Evolutionary conservation across 306 rosid genomes (phyloP).

Genomic region (Fagus sylvatica): DNA sequence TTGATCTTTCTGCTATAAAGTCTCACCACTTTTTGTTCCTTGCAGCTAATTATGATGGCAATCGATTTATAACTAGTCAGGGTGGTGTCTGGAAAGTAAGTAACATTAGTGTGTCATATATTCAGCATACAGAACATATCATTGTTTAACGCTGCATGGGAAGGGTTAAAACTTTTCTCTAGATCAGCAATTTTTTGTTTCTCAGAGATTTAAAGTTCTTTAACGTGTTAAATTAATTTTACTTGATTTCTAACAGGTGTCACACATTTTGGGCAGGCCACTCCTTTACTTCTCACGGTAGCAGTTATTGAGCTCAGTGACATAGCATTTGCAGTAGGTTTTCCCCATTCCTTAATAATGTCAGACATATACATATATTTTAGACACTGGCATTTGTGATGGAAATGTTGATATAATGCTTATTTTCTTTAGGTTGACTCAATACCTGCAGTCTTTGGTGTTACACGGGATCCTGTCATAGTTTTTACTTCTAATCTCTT

Average conservation of each 20-base stretch:
- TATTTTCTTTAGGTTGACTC: constrained; percentile 73
- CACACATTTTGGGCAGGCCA: constrained; percentile 99
- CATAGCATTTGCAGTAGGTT: constrained; percentile 89
- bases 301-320: constrained; percentile 96
- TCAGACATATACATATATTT: background rate
- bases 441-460: constrained; percentile 96
- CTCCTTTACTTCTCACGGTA: constrained; percentile 96
- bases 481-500: constrained; percentile 84
- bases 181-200: constrained; percentile 25
- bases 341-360: constrained; percentile 28
- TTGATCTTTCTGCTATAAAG: constrained; percentile 20
- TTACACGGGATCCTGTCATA: constrained; percentile 90
- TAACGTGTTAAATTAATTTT: constrained; percentile 51
- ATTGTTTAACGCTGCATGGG: constrained; percentile 10
- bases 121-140: too few species aligned
- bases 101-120: background rate
- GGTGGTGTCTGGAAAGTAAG: constrained; percentile 84
- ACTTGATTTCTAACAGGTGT: constrained; percentile 93
- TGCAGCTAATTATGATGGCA: constrained; percentile 78
- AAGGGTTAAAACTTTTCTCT: constrained; percentile 11
- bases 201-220: constrained; percentile 17
- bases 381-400: constrained; percentile 11
- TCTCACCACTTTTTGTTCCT: constrained; percentile 28
- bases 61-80: constrained; percentile 73
- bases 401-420: constrained; percentile 25